These are phyloP conservation scores for Phalaenopsis hybrid DNA, from an alignment of 116 monocot species.

Conservation along the genomic window DNA sequence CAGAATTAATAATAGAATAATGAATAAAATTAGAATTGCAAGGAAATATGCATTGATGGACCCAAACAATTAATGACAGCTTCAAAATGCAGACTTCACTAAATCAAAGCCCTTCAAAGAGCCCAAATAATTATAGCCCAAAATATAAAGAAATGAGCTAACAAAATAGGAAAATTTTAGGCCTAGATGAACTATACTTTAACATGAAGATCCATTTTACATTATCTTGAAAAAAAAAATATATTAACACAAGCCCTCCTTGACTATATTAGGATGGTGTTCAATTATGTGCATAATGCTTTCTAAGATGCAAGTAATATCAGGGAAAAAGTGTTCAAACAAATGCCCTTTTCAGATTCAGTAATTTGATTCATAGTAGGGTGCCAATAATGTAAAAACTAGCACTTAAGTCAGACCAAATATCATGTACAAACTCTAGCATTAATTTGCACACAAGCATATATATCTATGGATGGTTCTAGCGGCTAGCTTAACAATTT, in stretches of 20 bases:
- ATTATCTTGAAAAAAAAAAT: background rate
- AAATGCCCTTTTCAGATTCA: too few species aligned
- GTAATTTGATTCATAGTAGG: too few species aligned
- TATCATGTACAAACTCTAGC: background rate
- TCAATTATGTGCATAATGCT: background rate
- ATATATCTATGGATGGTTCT: too few species aligned
- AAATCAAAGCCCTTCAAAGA: background rate
- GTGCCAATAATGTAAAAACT: too few species aligned
- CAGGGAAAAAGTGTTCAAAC: too few species aligned
- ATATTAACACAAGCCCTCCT: background rate
- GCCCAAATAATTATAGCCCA: background rate
- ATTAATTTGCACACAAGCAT: background rate
- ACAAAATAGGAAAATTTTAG: background rate
- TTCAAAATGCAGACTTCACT: constrained; percentile 3
- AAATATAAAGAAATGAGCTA: background rate
- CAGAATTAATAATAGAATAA: background rate
- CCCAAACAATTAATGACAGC: background rate
- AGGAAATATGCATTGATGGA: background rate
- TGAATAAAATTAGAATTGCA: background rate
- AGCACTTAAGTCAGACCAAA: background rate
- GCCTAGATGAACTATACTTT: background rate
- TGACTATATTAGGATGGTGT: background rate
- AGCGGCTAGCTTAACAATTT: too few species aligned
- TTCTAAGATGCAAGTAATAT: background rate
- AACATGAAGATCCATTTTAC: background rate